phyloP scores from a whole-genome alignment of 1,284 basidiomycete genomes.

The Sutorius eximius region DNA sequence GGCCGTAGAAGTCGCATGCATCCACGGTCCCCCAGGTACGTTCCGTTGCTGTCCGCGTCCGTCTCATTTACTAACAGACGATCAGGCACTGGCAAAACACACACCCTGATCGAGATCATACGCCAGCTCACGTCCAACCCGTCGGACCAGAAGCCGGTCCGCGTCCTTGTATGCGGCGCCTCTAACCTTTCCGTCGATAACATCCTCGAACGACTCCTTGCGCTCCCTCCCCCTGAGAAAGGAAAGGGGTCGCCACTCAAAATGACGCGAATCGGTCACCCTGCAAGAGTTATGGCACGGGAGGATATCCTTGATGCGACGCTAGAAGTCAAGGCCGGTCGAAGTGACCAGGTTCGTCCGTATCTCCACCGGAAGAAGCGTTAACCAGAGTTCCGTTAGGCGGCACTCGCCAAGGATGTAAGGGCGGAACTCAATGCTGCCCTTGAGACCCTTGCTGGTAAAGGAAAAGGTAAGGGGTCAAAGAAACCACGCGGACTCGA shows the following conservation, averaged over 20 bases:
- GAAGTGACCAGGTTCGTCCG: conserved; percentile 65
- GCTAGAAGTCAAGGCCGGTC: conserved; percentile 82
- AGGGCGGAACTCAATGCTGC: conserved; percentile 78
- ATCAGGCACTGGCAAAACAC: conserved; percentile 86
- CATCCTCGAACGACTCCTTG: conserved; percentile 79
- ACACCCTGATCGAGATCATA: conserved; percentile 88
- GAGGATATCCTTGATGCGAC: conserved; percentile 74
- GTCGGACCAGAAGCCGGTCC: conserved; percentile 44
- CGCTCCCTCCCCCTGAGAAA: conserved; percentile 47
- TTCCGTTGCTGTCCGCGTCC: neutral
- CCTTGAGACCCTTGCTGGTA: conserved; percentile 68
- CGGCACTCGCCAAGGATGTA: conserved; percentile 80
- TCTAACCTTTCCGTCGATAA: conserved; percentile 93
- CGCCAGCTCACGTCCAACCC: conserved; percentile 69
- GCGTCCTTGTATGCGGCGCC: conserved; percentile 85
- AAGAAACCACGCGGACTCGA: conserved; percentile 73
- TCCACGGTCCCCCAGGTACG: conserved; percentile 93
- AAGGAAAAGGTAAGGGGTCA: conserved; percentile 75
- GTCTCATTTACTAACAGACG: conserved; percentile 3
- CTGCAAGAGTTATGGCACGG: conserved; percentile 83
- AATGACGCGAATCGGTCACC: conserved; percentile 87
- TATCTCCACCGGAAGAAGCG: neutral
- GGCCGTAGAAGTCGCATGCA: conserved; percentile 80
- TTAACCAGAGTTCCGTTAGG: conserved; percentile 39
- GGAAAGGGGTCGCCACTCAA: conserved; percentile 44